phyloP scores from a whole-genome alignment of 495 filamentous ascomycete species.

The Cryomyces antarcticus region DNA sequence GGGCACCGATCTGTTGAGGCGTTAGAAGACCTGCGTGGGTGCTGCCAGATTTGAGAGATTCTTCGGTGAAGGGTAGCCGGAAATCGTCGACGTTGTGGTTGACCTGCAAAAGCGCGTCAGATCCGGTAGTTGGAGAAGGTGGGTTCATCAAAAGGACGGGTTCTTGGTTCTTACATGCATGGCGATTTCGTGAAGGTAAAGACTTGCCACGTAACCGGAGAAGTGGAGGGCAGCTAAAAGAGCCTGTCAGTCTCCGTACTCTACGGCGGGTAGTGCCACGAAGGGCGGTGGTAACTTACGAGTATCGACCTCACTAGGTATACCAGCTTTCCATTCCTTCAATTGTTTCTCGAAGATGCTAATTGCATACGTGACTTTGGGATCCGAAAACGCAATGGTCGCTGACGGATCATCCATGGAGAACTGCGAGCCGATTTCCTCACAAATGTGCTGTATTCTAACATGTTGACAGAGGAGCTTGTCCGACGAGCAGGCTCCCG shows the following conservation, averaged over 20 bases:
- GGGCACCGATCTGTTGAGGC: slow-evolving; percentile 34
- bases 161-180: slow-evolving; percentile 26
- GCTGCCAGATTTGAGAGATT: slow-evolving; percentile 22
- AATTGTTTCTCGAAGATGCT: slow-evolving; percentile 60
- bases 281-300: slow-evolving; percentile 18
- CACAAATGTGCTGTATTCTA: slow-evolving; percentile 56
- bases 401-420: slow-evolving; percentile 52
- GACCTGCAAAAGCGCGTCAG: slow-evolving; percentile 7
- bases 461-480: slow-evolving; percentile 53
- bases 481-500: slow-evolving; percentile 54
- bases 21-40: slow-evolving; percentile 25
- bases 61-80: slow-evolving; percentile 27
- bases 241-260: slow-evolving; percentile 1
- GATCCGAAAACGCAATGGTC: slow-evolving; percentile 45
- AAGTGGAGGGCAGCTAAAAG: slow-evolving; percentile 32
- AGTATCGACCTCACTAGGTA: slow-evolving; percentile 26
- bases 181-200: slow-evolving; percentile 78
- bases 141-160: too few species aligned
- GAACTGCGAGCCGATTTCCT: slow-evolving; percentile 59
- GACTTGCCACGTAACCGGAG: slow-evolving; percentile 40
- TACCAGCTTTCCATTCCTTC: slow-evolving; percentile 39
- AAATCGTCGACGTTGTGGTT: slow-evolving; percentile 47
- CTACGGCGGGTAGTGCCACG: not conserved
- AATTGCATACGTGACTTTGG: slow-evolving; percentile 52
- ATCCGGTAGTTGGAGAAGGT: too few species aligned